These are phyloP conservation scores for Eucalyptus microcorys DNA, from an alignment of 345 rosid genomes.

Conservation along the genomic window DNA sequence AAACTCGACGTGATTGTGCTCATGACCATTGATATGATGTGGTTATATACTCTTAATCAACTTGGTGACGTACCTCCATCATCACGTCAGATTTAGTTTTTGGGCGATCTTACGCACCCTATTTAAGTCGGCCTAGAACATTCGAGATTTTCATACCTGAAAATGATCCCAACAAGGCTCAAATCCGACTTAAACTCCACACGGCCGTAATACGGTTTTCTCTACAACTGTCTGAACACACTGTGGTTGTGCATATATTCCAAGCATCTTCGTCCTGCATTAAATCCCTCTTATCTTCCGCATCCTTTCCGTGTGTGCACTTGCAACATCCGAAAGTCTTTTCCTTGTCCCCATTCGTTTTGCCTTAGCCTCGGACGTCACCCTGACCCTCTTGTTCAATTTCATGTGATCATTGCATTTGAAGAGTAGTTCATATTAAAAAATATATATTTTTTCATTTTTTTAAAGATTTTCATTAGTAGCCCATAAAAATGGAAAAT, in stretches of 20 bases:
- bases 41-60: too few relatives aligned
- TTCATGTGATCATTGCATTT: neutral
- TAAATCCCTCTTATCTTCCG: fast-evolving
- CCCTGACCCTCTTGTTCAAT: neutral
- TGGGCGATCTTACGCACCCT: fast-evolving
- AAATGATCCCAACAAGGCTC: neutral
- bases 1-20: fast-evolving
- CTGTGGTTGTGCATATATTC: neutral
- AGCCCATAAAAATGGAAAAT: neutral
- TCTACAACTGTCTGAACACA: neutral
- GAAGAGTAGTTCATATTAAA: neutral
- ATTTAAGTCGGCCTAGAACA: too few relatives aligned
- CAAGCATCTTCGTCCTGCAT: neutral
- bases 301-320: too few relatives aligned
- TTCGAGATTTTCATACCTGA: too few relatives aligned
- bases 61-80: fast-evolving
- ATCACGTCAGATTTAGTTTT: too few relatives aligned
- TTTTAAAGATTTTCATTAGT: neutral
- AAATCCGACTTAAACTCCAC: neutral
- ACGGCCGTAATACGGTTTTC: neutral
- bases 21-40: fast-evolving
- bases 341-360: neutral
- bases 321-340: neutral
- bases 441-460: fast-evolving
- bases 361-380: neutral